phyloP scores from a whole-genome alignment of 805 yeast species.

The Yarrowia divulgata region DNA sequence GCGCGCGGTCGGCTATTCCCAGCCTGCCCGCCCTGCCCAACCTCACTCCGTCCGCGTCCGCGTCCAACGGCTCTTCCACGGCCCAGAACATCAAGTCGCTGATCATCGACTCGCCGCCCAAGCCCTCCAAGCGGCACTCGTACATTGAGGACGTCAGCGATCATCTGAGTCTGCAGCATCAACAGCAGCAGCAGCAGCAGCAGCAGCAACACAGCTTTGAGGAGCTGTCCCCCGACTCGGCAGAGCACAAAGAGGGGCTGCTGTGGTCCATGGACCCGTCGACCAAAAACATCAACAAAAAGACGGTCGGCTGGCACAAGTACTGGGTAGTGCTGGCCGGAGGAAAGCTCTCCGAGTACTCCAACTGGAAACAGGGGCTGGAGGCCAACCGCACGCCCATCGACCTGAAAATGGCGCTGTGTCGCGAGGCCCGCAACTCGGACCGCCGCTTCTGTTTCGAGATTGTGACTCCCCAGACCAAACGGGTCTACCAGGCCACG shows the following conservation, averaged over 20 bases:
- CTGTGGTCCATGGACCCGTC: constrained; percentile 53
- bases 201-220: constrained; percentile 9
- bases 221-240: constrained; percentile 32
- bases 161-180: background rate
- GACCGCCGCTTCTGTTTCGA: constrained; percentile 71
- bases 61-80: background rate
- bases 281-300: constrained; percentile 51
- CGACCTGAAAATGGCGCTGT: constrained; percentile 71
- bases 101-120: constrained; percentile 34
- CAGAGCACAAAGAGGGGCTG: constrained; percentile 53
- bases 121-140: constrained; percentile 12
- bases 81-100: constrained; percentile 34
- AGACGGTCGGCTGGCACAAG: constrained; percentile 72
- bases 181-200: background rate
- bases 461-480: constrained; percentile 72
- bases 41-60: constrained; percentile 5
- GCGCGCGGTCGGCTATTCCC: constrained; percentile 21
- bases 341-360: constrained; percentile 73
- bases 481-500: constrained; percentile 77
- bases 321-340: constrained; percentile 80
- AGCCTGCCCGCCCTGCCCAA: constrained; percentile 8
- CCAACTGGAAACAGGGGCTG: constrained; percentile 79
- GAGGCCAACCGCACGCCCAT: constrained; percentile 70
- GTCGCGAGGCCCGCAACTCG: constrained; percentile 54
- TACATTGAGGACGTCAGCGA: constrained; percentile 19